Conservation (phyloP, 495 filamentous ascomycete species). For the Penicillium maclennaniae region DNA sequence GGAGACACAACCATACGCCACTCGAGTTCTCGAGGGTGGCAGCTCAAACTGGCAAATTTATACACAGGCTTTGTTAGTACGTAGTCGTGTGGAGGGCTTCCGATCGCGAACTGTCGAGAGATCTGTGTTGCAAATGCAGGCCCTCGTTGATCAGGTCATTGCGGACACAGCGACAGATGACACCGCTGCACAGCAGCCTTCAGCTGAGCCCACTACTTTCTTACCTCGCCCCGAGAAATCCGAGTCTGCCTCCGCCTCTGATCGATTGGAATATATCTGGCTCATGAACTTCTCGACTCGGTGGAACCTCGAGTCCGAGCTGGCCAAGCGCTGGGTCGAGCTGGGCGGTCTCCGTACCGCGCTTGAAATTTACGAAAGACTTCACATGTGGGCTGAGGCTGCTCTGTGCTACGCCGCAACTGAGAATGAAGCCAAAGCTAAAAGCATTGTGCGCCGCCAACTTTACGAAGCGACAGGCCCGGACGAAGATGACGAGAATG, state of each 20-base stretch:
- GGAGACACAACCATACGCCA: constrained; percentile 87
- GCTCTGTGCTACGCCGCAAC: constrained; percentile 82
- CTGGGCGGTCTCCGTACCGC: constrained; percentile 85
- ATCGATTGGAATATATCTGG: constrained; percentile 79
- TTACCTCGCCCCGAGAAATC: constrained; percentile 70
- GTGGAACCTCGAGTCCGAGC: constrained; percentile 91
- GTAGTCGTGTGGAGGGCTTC: constrained; percentile 85
- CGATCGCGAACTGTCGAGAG: constrained; percentile 81
- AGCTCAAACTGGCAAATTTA: constrained; percentile 98
- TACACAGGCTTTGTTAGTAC: constrained; percentile 82
- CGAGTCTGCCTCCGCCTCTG: constrained; percentile 71
- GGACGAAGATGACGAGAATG: constrained; percentile 47
- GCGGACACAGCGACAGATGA: constrained; percentile 66
- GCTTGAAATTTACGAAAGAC: constrained; percentile 90
- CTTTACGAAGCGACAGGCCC: constrained; percentile 61
- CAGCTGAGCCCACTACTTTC: constrained; percentile 61
- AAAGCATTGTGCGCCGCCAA: constrained; percentile 66
- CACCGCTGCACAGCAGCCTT: constrained; percentile 27
- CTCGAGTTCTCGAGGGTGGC: constrained; percentile 80
- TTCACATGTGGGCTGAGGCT: constrained; percentile 94
- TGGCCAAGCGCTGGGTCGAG: constrained; percentile 84
- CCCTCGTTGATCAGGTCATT: constrained; percentile 92
- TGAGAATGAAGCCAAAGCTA: constrained; percentile 81
- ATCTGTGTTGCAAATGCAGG: constrained; percentile 89
- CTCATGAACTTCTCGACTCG: constrained; percentile 75